Conservation (phyloP, 306 rosid genomes). For the Quercus glauca region DNA sequence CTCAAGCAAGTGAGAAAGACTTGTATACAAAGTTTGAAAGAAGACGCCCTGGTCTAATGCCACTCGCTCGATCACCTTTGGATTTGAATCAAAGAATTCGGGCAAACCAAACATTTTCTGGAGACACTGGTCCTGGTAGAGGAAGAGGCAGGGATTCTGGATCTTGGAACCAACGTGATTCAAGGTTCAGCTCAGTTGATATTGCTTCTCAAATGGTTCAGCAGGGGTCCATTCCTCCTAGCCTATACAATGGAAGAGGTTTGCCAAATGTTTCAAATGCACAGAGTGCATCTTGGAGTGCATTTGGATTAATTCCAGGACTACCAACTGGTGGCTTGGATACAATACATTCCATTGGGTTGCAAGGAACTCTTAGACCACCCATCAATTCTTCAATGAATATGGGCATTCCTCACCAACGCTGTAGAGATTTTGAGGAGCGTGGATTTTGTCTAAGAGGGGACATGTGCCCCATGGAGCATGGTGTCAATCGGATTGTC, state of each 20-base stretch:
- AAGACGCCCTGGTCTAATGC: conserved; percentile 62
- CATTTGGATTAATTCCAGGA: conserved; percentile 80
- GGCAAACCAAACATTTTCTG: conserved; percentile 57
- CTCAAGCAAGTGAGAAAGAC: conserved; percentile 65
- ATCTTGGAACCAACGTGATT: conserved; percentile 77
- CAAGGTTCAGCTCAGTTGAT: conserved; percentile 76
- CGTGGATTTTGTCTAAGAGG: conserved; percentile 99
- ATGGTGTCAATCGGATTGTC: conserved; percentile 94
- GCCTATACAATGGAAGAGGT: conserved; percentile 73
- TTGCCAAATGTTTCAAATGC: conserved; percentile 80
- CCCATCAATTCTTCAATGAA: conserved; percentile 78
- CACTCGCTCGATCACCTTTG: conserved; percentile 54
- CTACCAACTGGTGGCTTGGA: conserved; percentile 85
- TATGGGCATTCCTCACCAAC: conserved; percentile 72
- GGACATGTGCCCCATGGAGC: conserved; percentile 99
- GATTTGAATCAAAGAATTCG: conserved; percentile 69
- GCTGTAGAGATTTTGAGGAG: conserved; percentile 99
- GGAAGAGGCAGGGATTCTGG: conserved; percentile 94
- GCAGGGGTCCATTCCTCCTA: conserved; percentile 72
- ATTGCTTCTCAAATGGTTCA: conserved; percentile 83
- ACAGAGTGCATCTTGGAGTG: conserved; percentile 80
- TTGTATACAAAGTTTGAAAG: conserved; percentile 61
- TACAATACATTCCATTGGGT: conserved; percentile 76
- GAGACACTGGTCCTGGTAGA: conserved; percentile 64
- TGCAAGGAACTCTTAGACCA: conserved; percentile 82